Evolutionary conservation across 1,284 basidiomycete genomes (phyloP), one percentile per base, ranked within the genome.

Genomic region (Sporisorium iseilematis-ciliati): DNA sequence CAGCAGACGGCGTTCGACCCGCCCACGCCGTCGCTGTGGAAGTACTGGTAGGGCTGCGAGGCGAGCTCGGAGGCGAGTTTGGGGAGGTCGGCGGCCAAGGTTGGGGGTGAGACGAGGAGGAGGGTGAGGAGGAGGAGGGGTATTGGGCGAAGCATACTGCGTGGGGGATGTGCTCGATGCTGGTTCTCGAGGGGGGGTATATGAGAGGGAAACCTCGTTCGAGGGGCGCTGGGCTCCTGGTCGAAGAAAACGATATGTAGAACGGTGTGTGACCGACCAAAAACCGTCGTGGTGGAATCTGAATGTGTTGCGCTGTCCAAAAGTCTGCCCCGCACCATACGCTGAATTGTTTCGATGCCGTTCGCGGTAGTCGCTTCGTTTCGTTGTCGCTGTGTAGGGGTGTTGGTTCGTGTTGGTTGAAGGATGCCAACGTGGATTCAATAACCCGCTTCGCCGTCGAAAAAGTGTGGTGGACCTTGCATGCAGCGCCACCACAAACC

Each of bases 21-120:
- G 2, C 68, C 65, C 7, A 63, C 53, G 4, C 65, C 58, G 53
- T 71, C 68, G 5, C 25, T 23, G 48, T 58, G 68, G 51, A 65
- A 76, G 52, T 72, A 76, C 38, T 76, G 74, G 45, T 76, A 76
- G 0, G 74, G 69, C 3, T 58, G 26, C 10, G 53, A 31, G 7
- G 62, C 25, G 21, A 71, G 21, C 16, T 38, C 12, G 7, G 40
- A 20, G 2, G 41, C 43, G 5, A 51, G 54, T 29, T 65, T 55
- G 14, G 35, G 35, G 4, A 63, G 55, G 16, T 35, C 65, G 0
- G 33, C 23, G 11, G 31, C 20, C 20, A 49, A 29, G 2, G 23
- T 5, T 23, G 48, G 10, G 10, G 12, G 12, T 12, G 48, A 20
- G 25, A 35, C 6, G 35, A 51, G 16, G 4, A 51, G n/a, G 26